These are phyloP conservation scores for Arabidopsis lyrata DNA, from an alignment of 441 rosid species.

Conservation along the genomic window DNA sequence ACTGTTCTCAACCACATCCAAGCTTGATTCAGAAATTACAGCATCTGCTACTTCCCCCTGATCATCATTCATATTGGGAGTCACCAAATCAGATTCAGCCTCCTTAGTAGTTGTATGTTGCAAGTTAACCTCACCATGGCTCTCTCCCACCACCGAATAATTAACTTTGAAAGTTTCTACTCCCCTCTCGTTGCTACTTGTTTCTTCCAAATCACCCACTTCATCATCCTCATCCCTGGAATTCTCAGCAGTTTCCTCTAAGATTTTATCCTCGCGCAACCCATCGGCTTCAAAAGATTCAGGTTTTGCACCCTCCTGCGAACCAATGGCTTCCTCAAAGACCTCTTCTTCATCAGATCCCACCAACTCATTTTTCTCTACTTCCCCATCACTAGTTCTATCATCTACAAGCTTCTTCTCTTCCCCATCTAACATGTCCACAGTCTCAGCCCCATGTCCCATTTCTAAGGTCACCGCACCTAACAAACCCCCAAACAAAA, in stretches of 20 bases:
- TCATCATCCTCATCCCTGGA: conserved; percentile 44
- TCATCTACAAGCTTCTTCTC: conserved; percentile 42
- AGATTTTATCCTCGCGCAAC: background rate
- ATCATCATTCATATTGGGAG: conserved; percentile 28
- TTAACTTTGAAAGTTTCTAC: conserved; percentile 24
- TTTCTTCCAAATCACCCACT: conserved; percentile 40
- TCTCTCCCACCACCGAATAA: conserved; percentile 29
- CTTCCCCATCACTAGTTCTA: conserved; percentile 28
- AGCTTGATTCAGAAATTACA: conserved; percentile 15
- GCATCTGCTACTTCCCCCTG: background rate
- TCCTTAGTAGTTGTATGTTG: background rate
- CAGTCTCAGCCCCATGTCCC: conserved; percentile 58
- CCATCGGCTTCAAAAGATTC: conserved; percentile 31
- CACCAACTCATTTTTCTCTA: conserved; percentile 45
- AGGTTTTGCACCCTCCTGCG: conserved; percentile 45
- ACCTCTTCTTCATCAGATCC: conserved; percentile 65
- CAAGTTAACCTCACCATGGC: conserved; percentile 4
- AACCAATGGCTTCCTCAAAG: conserved; percentile 71
- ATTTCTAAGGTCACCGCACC: conserved; percentile 44
- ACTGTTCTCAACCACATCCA: conserved; percentile 38
- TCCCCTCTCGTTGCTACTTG: conserved; percentile 42
- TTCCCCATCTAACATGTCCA: conserved; percentile 37
- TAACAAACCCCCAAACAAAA: conserved; percentile 31
- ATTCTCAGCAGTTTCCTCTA: conserved; percentile 34
- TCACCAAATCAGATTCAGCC: conserved; percentile 31